Percentiles rank a stretch among this genome's conserved stretches.
Conservation (phyloP, 768 basidiomycete genomes). For the Boletellus ananas region DNA sequence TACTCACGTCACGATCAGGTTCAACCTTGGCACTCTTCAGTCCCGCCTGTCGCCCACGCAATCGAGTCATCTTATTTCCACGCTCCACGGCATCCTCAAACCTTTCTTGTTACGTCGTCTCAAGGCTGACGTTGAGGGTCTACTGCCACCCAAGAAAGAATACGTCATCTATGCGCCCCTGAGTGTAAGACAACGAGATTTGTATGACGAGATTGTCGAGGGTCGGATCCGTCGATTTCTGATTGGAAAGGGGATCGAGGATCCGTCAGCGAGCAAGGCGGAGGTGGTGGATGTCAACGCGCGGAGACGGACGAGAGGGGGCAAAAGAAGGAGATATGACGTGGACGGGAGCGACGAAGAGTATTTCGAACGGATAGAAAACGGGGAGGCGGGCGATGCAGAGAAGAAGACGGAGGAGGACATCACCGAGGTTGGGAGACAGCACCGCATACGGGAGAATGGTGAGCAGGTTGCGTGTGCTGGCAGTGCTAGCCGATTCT, state of each 20-base stretch:
- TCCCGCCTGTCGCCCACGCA: constrained; percentile 53
- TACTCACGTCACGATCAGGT: constrained; percentile 39
- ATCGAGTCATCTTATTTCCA: constrained; percentile 63
- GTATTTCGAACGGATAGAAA: constrained; percentile 61
- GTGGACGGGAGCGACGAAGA: constrained; percentile 58
- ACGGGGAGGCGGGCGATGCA: constrained; percentile 39
- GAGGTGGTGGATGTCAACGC: constrained; percentile 30
- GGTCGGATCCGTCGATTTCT: constrained; percentile 69
- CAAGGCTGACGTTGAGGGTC: constrained; percentile 79
- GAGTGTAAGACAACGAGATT: constrained; percentile 73
- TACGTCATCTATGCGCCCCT: constrained; percentile 93
- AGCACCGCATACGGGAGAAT: constrained; percentile 55
- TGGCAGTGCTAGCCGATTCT: background rate
- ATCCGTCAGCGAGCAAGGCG: constrained; percentile 15
- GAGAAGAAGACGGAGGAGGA: constrained; percentile 41
- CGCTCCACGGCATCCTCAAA: constrained; percentile 87
- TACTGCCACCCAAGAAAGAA: constrained; percentile 88
- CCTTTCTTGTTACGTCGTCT: constrained; percentile 92
- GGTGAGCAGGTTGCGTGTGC: constrained; percentile 40
- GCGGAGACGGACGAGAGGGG: constrained; percentile 34
- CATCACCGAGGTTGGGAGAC: constrained; percentile 50
- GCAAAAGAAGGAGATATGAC: constrained; percentile 45
- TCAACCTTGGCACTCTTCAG: constrained; percentile 66
- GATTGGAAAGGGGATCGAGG: constrained; percentile 33
- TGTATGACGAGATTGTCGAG: constrained; percentile 77